Evolutionary conservation across 129 eudicot species (phyloP).

Genomic region (Arctium lappa): DNA sequence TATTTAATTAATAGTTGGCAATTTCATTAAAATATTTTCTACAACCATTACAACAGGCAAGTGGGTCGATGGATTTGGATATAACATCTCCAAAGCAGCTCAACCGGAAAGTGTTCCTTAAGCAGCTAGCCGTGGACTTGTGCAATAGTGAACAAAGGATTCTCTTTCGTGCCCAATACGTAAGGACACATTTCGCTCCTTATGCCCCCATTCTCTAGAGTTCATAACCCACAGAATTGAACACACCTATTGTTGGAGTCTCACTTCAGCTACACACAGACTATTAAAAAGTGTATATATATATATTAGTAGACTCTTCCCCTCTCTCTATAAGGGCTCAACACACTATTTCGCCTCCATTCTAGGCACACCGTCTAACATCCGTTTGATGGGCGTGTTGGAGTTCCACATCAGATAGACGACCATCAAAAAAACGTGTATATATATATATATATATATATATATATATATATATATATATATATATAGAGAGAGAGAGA

Average conservation of each 20-base stretch:
- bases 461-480: too few species aligned
- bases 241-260: neutral
- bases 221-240: neutral
- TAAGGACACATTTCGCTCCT: constrained; percentile 30
- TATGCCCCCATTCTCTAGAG: neutral
- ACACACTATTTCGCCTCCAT: neutral
- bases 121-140: constrained; percentile 91
- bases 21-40: neutral
- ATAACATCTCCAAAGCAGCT: constrained; percentile 91
- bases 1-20: neutral
- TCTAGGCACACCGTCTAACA: neutral
- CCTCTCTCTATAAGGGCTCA: neutral
- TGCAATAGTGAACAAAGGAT: constrained; percentile 85
- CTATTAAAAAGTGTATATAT: neutral
- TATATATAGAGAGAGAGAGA: too few species aligned
- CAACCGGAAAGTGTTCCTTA: constrained; percentile 74
- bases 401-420: neutral
- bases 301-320: neutral
- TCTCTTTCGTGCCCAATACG: constrained; percentile 85
- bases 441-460: too few species aligned
- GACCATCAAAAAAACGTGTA: neutral
- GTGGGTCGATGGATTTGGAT: constrained; percentile 96
- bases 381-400: neutral
- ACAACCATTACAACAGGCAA: constrained; percentile 49
- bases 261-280: neutral